Base-by-base conservation (phyloP, 1,139 yeast genomes). In the Candida buenavistaensis region DNA sequence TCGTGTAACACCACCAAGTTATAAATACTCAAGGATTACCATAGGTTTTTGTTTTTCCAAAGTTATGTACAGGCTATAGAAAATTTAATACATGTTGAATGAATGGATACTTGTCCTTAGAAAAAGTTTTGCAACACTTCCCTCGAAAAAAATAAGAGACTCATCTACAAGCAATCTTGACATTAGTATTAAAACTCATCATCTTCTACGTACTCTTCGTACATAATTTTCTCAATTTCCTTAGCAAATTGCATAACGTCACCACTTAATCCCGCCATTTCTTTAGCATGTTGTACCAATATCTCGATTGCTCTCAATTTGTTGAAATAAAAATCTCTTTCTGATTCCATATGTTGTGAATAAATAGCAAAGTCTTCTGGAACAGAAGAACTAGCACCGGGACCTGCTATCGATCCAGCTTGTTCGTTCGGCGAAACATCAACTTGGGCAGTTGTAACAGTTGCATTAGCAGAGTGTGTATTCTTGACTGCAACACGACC, bases 301-400 rank as follows among this genome's bases (percentile, higher is more conserved):
- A 88, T 78, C 59, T 92, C 98, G 41, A 92, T 86, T 41, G 85
- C 95, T 42, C 96, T 75, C 36, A 92, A 68, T 61, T 92, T 92
- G 50, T 84, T 82, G 61, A 87, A 92, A 59, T 92, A 92, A 51
- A 92, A 89, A 54, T 87, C 85, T 41, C 97, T 76, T 55, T 94
- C 98, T 1, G 73, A 72, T 49, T 81, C 85, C 39, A 86, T 66
- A 19, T 80, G 75, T 36, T 77, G 80, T 20, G 33, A 26, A 14
- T 30, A 26, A 19, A 30, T 30, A 30, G 33, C 35, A 26, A 15
- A 32, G 21, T 30, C 36, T 22, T 24, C 36, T 12, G 46, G 35
- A 7, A 45, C 43, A 12, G 48, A 39, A 9, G 48, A 48, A 16
- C 53, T 40, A 15, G 50, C 37, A 2, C 62, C 55, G 20, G 37